phyloP scores from a whole-genome alignment of 805 yeast species.

The Kodamaea jinghongensis region DNA sequence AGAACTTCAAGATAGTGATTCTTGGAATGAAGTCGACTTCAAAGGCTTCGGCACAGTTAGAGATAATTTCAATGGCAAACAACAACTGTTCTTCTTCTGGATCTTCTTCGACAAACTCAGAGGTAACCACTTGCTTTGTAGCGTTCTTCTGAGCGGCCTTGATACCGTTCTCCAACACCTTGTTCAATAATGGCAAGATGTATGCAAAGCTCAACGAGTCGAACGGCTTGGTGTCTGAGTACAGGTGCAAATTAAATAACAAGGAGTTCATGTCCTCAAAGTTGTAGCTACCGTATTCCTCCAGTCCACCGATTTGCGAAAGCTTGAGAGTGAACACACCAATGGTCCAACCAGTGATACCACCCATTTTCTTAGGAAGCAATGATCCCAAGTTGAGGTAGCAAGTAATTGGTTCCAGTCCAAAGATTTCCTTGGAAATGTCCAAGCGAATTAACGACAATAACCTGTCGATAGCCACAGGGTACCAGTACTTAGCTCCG shows the following conservation, averaged over 20 bases:
- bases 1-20: slow-evolving; percentile 53
- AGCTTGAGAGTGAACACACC: slow-evolving; percentile 73
- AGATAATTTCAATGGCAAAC: slow-evolving; percentile 71
- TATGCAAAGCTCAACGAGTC: slow-evolving; percentile 69
- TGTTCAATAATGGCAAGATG: slow-evolving; percentile 68
- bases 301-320: slow-evolving; percentile 44
- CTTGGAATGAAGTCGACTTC: slow-evolving; percentile 70
- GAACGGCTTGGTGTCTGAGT: slow-evolving; percentile 69
- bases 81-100: slow-evolving; percentile 85
- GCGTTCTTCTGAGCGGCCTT: slow-evolving; percentile 51
- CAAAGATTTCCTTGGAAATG: slow-evolving; percentile 35
- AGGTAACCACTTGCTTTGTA: slow-evolving; percentile 47
- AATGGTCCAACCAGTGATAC: slow-evolving; percentile 43
- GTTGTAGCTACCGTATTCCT: slow-evolving; percentile 33
- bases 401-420: slow-evolving; percentile 43
- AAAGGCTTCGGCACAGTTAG: slow-evolving; percentile 66
- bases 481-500: slow-evolving; percentile 69
- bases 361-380: slow-evolving; percentile 51
- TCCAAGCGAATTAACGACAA: slow-evolving; percentile 43
- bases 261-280: slow-evolving; percentile 64
- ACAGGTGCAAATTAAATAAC: slow-evolving; percentile 70
- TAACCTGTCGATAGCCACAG: slow-evolving; percentile 54
- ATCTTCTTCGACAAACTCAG: slow-evolving; percentile 77
- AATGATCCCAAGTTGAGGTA: slow-evolving; percentile 56
- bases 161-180: slow-evolving; percentile 67